Evolutionary conservation across 1,284 basidiomycete genomes (phyloP), one percentile per base, ranked within the genome.

Genomic region (Trichosporon faecale): DNA sequence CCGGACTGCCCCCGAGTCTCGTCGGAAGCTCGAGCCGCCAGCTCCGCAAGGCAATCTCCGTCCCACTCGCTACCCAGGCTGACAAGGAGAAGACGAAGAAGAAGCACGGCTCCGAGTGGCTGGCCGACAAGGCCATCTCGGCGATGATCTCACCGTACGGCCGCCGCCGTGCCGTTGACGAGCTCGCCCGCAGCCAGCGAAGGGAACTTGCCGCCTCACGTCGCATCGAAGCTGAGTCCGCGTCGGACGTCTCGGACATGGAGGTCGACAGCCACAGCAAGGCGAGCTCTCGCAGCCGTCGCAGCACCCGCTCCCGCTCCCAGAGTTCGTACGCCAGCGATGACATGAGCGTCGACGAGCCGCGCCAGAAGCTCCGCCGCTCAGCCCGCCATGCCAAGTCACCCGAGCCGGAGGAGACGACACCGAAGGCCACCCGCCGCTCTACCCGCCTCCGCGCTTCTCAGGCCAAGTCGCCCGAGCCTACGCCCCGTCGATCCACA

Each of bases 61-160:
- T 83, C 1, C 81, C 81, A 1, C 73, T 83, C 18, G 79, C 80
- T 9, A 81, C 81, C 14, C 76, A 79, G 16, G 76, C 77, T 35
- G 76, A 79, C 14, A 75, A 76, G 21, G 77, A 76, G 60, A 75
- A 76, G 18, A 72, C 71, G 40, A 72, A 68, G 66, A 72, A 72
- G 66, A 67, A 69, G 40, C 67, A 70, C 64, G 67, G 63, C 23
- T 55, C 67, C 16, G 65, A 73, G 23, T 72, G 70, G 73, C 61
- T 72, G 46, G 67, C 33, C 29, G 76, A 77, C 64, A 74, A 75
- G 27, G 71, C 73, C 23, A 73, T 77, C n/a, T 79, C 77, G 16
- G 72, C 81, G 11, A 78, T 82, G 76, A 82, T 83, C 61, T 81
- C 79, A 66, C 82, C 82, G 6, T 83, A 83, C 68, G 81, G 80